Evolutionary conservation across 768 basidiomycete genomes (phyloP), one percentile per base, ranked within the genome.

Genomic region (Guyanaporus albipodus): DNA sequence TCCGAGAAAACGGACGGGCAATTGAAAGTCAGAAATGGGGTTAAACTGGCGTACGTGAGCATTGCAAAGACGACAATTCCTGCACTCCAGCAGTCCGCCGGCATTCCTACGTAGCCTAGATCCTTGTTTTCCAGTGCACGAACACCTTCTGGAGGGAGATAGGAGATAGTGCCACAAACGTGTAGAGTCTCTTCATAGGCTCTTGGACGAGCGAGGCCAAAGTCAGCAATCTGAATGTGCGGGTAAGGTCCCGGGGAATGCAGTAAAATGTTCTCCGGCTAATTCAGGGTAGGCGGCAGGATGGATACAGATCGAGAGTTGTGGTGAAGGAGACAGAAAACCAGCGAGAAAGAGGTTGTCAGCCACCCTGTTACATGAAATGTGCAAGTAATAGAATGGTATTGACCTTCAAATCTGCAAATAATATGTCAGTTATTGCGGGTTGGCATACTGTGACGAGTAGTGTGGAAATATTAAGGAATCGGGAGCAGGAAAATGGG

Each of bases 1-100:
- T 23, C 44, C 34, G 33, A 38, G 38, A 49, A 54, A 22, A 29
- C 17, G 14, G n/a, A n/a, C 8, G 11, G 32, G 24, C 28, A 23
- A 35, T 43, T 18, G 6, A 35, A 31, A 15, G 28, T 48, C 40
- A 45, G 38, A 5, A n/a, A n/a, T n/a, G n/a, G 40, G 7, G 35
- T 8, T 43, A 4, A 24, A 28, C 24, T 24, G 32, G 75, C 87
- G 50, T 68, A 91, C 90, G 79, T 77, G 39, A 92, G 70, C 87
- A 91, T 91, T 46, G 89, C 81, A 53, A 83, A 91, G 42, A 91
- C 67, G 42, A 87, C 81, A 6, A 91, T 77, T 6, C 90, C 90
- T 11, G 85, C 78, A 55, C 89, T 90, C 90, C 90, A 92, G 57
- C 89, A 91, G 64, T 92, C 90, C 3, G 88, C 77, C n/a, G 88